Conservation (phyloP, 805 yeast genomes). For the Teunomyces tritomae region DNA sequence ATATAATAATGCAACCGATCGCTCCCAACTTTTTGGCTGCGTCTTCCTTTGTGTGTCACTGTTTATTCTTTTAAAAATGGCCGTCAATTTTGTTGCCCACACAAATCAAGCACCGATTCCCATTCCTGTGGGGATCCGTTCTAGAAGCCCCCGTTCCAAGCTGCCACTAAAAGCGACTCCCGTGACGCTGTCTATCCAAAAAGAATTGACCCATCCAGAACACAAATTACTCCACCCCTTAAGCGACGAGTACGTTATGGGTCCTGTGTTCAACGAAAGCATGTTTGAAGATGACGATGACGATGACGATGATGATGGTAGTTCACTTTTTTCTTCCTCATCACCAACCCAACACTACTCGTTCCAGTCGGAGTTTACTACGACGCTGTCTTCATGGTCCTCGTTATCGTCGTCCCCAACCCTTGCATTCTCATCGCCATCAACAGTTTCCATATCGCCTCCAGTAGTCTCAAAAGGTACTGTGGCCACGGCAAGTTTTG, state of each 20-base stretch:
- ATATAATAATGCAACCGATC: background rate
- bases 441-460: conserved; percentile 3
- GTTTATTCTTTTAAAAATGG: background rate
- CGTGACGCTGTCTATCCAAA: conserved; percentile 1
- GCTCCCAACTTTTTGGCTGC: background rate
- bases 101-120: background rate
- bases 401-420: background rate
- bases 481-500: background rate
- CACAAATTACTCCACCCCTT: conserved; percentile 4
- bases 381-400: background rate
- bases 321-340: conserved; percentile 2
- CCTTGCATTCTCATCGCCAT: conserved; percentile 5
- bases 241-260: conserved; percentile 8
- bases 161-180: background rate
- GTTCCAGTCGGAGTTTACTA: background rate
- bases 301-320: background rate
- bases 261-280: background rate
- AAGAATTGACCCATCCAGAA: background rate
- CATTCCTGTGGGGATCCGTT: background rate
- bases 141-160: background rate
- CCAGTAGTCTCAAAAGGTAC: background rate
- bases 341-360: conserved; percentile 2
- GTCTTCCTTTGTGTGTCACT: background rate
- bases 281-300: conserved; percentile 3
- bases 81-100: background rate